phyloP scores from a whole-genome alignment of 441 rosid genomes.

The Lepidium campestre region DNA sequence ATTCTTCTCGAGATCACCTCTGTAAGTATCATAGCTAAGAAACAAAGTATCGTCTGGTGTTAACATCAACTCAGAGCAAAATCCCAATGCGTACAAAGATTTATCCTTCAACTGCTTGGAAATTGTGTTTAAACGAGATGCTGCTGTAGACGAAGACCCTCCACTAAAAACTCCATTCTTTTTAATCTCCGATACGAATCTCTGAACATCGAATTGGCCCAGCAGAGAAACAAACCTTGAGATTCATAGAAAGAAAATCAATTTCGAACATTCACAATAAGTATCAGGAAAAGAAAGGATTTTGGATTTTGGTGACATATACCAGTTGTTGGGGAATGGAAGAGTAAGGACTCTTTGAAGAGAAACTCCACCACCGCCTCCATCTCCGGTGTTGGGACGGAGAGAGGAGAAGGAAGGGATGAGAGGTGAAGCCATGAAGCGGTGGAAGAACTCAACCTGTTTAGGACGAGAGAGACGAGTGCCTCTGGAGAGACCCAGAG shows the following conservation, averaged over 20 bases:
- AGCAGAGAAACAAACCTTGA: constrained; percentile 60
- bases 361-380: constrained; percentile 36
- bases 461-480: constrained; percentile 60
- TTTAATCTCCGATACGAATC: constrained; percentile 49
- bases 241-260: background rate
- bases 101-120: constrained; percentile 45
- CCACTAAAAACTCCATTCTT: constrained; percentile 16
- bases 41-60: constrained; percentile 62
- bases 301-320: background rate
- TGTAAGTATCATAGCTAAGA: constrained; percentile 49
- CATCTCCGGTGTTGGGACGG: background rate
- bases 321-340: constrained; percentile 66
- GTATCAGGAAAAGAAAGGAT: background rate
- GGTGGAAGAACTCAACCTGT: constrained; percentile 81
- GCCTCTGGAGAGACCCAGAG: constrained; percentile 73
- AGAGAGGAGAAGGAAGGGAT: constrained; percentile 54
- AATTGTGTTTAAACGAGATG: constrained; percentile 31
- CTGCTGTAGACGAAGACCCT: constrained; percentile 18
- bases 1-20: constrained; percentile 23
- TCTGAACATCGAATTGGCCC: constrained; percentile 73
- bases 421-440: constrained; percentile 77
- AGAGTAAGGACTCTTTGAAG: constrained; percentile 61
- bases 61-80: constrained; percentile 63
- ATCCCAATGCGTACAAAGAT: constrained; percentile 72
- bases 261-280: background rate